Conservation (phyloP, 2,329 filamentous ascomycete species). For the Rasamsonia emersonii region DNA sequence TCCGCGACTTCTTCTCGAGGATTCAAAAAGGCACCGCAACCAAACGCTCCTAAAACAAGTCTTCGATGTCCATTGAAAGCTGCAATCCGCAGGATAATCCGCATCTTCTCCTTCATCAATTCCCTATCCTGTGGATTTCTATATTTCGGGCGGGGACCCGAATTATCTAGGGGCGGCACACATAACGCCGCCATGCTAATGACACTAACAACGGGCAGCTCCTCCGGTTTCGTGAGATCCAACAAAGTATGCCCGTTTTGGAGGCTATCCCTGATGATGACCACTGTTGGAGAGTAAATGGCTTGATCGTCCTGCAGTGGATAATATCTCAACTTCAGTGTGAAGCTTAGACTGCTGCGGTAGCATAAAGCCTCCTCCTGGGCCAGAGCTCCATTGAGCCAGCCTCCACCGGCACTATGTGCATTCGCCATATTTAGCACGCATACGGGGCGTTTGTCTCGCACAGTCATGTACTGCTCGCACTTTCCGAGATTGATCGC, state of each 20-base stretch:
- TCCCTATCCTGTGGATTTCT: slow-evolving; percentile 37
- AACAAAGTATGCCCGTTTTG: slow-evolving; percentile 41
- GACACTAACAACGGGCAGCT: slow-evolving; percentile 48
- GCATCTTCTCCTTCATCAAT: slow-evolving; percentile 55
- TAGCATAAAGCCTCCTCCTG: slow-evolving; percentile 65
- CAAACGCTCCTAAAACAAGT: slow-evolving; percentile 59
- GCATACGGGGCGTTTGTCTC: slow-evolving; percentile 38
- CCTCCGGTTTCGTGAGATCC: slow-evolving; percentile 21
- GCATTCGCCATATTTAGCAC: slow-evolving; percentile 61
- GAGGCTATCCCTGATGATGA: slow-evolving; percentile 49
- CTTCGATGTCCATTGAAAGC: slow-evolving; percentile 48
- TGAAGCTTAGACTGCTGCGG: slow-evolving; percentile 40
- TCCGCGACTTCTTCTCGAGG: slow-evolving; percentile 53
- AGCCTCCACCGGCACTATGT: slow-evolving; percentile 52
- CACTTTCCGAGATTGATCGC: slow-evolving; percentile 36
- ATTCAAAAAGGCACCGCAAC: slow-evolving; percentile 60
- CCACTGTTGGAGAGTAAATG: slow-evolving; percentile 53
- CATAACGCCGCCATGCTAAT: slow-evolving; percentile 53
- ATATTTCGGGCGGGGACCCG: slow-evolving; percentile 24
- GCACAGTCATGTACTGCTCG: slow-evolving; percentile 12
- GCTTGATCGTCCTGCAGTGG: slow-evolving; percentile 43
- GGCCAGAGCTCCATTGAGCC: slow-evolving; percentile 51
- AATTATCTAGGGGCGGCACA: slow-evolving; percentile 26
- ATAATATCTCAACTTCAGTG: slow-evolving; percentile 41
- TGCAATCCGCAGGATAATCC: slow-evolving; percentile 51